phyloP scores from a whole-genome alignment of 495 filamentous ascomycete genomes.

The Hyphodiscus hymeniophilus region DNA sequence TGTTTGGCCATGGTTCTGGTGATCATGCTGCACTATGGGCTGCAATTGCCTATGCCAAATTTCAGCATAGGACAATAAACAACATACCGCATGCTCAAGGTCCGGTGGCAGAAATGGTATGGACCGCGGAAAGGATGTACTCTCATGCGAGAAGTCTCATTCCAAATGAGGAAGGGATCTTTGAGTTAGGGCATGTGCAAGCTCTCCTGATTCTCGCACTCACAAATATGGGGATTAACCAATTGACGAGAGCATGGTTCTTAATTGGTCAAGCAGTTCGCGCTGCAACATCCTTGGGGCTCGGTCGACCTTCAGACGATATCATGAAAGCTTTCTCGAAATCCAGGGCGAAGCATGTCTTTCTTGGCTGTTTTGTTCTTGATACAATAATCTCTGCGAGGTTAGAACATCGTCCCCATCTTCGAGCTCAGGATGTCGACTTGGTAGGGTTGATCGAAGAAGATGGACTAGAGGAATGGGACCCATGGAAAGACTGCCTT shows the following conservation, averaged over 20 bases:
- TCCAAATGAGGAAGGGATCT: conserved; percentile 47
- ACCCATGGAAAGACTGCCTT: conserved; percentile 53
- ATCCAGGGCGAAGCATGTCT: conserved; percentile 37
- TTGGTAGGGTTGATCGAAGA: conserved; percentile 43
- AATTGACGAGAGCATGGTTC: conserved; percentile 51
- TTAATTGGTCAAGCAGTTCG: conserved; percentile 54
- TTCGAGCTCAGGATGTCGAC: conserved; percentile 40
- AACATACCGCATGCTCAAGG: conserved; percentile 22
- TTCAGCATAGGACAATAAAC: conserved; percentile 36
- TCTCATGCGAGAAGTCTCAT: conserved; percentile 48
- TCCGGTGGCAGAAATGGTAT: conserved; percentile 17
- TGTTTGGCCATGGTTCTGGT: conserved; percentile 33
- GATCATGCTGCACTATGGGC: conserved; percentile 60
- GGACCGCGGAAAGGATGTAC: conserved; percentile 43
- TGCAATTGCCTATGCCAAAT: conserved; percentile 45
- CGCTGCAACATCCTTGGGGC: conserved; percentile 42
- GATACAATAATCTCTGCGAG: conserved; percentile 56
- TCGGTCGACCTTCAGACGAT: conserved; percentile 30
- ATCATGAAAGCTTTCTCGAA: conserved; percentile 15
- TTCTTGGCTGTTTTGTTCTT: conserved; percentile 56
- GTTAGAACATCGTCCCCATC: conserved; percentile 41
- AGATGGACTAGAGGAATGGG: conserved; percentile 66
- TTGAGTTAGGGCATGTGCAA: conserved; percentile 54
- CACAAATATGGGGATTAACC: conserved; percentile 47
- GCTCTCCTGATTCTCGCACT: conserved; percentile 54